Evolutionary conservation across 164 flowering plant species (phyloP).

Genomic region (Saururus chinensis): DNA sequence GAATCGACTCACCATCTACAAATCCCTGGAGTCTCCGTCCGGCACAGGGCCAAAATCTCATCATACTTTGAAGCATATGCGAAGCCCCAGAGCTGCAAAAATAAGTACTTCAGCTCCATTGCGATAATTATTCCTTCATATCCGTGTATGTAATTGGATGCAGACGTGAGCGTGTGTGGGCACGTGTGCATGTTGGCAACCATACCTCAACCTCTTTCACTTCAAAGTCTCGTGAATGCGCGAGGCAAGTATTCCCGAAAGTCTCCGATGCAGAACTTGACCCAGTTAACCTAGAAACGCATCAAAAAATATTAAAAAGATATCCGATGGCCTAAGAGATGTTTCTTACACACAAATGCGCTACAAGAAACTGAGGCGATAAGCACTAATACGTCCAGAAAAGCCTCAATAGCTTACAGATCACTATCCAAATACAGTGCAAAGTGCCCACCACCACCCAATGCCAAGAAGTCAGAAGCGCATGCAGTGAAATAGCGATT

Average conservation of each 20-base stretch:
- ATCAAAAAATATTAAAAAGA: background rate
- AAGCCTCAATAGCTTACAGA: constrained; percentile 41
- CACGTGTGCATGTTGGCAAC: background rate
- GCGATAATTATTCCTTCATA: background rate
- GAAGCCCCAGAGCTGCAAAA: constrained; percentile 89
- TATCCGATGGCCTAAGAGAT: background rate
- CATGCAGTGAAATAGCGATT: constrained; percentile 91
- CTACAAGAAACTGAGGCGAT: background rate
- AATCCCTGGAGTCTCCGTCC: constrained; percentile 66
- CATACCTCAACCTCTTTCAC: constrained; percentile 96
- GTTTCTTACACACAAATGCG: background rate
- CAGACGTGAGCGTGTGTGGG: background rate
- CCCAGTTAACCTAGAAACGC: constrained; percentile 48
- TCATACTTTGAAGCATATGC: constrained; percentile 72
- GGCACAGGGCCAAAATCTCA: constrained; percentile 49
- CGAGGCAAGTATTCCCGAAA: constrained; percentile 88
- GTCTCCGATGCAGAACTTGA: constrained; percentile 94
- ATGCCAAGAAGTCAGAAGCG: constrained; percentile 65
- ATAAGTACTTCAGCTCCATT: background rate
- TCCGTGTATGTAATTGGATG: too few species aligned
- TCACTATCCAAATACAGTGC: constrained; percentile 91
- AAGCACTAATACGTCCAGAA: background rate
- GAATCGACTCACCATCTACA: constrained; percentile 47
- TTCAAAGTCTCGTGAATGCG: constrained; percentile 61
- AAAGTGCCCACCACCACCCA: constrained; percentile 97